A percentile compares a stretch with the other conserved stretches of the same genome.
Evolutionary conservation across 1,284 basidiomycete species (phyloP).

Genomic region (Ustilago vetiveriae): DNA sequence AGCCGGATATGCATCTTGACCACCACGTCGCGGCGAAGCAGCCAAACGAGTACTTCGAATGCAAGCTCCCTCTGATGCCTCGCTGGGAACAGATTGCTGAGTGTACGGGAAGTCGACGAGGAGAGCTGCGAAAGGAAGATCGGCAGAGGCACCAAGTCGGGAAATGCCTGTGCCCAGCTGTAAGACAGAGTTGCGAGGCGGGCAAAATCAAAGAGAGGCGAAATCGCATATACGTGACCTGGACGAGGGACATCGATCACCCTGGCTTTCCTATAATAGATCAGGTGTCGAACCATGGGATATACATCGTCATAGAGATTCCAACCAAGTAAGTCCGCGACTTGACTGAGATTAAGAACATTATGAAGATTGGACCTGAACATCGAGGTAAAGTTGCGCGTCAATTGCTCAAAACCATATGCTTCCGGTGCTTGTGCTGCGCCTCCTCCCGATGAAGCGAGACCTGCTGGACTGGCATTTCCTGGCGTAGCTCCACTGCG

Average conservation of each 20-base stretch:
- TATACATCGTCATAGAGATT: conserved; percentile 85
- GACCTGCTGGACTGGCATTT: conserved; percentile 12
- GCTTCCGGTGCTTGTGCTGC: conserved; percentile 9
- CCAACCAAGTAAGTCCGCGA: conserved; percentile 84
- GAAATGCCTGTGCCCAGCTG: conserved; percentile 78
- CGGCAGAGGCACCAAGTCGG: conserved; percentile 75
- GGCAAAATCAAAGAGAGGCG: conserved; percentile 53
- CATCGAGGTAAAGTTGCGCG: conserved; percentile 36
- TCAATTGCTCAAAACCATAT: conserved; percentile 50
- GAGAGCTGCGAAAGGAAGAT: conserved; percentile 54
- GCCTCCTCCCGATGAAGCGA: conserved; percentile 4
- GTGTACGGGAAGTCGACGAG: conserved; percentile 26
- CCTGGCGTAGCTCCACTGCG: conserved; percentile 11
- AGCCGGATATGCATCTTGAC: conserved; percentile 86
- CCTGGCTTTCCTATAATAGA: conserved; percentile 87
- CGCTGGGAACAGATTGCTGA: conserved; percentile 40
- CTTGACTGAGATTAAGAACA: conserved; percentile 77
- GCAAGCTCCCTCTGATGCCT: conserved; percentile 71
- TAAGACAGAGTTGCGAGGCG: conserved; percentile 75
- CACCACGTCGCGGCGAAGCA: conserved; percentile 85
- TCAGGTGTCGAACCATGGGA: conserved; percentile 86
- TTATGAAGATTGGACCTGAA: conserved; percentile 36
- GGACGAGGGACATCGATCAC: conserved; percentile 85
- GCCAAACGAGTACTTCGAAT: conserved; percentile 87
- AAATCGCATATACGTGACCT: conserved; percentile 80